Percentiles rank a stretch among this genome's conserved stretches.
These are phyloP conservation scores for Aspergillus udagawae DNA, from an alignment of 2,329 filamentous ascomycete genomes.

Conservation along the genomic window DNA sequence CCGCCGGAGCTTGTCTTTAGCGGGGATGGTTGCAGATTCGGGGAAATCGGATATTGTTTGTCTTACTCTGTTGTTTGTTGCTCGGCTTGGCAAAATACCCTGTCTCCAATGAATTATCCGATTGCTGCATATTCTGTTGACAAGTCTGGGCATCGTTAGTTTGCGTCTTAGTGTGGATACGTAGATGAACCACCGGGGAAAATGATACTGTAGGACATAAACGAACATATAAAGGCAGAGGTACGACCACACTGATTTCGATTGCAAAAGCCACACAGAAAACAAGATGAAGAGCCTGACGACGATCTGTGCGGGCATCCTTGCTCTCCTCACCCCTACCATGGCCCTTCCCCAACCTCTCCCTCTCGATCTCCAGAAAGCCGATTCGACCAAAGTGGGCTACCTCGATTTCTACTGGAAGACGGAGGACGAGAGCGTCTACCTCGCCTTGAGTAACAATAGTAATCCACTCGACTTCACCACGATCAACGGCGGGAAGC, in stretches of 20 bases:
- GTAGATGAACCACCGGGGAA: background rate
- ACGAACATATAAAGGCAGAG: background rate
- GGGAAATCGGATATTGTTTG: background rate
- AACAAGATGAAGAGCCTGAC: background rate
- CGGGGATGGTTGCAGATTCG: background rate
- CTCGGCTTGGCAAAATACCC: background rate
- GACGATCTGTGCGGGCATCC: background rate
- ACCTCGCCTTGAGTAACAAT: constrained; percentile 11
- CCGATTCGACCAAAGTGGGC: constrained; percentile 6
- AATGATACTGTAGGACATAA: background rate
- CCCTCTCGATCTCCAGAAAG: background rate
- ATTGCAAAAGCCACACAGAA: background rate
- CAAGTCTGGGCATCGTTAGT: background rate
- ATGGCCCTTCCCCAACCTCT: background rate
- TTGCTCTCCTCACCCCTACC: background rate
- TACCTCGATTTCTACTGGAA: constrained; percentile 14
- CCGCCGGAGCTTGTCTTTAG: background rate
- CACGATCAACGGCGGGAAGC: constrained; percentile 4
- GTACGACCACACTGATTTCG: background rate
- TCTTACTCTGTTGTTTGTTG: background rate
- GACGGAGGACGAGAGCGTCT: constrained; percentile 12
- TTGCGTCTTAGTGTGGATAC: background rate
- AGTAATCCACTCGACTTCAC: constrained; percentile 4
- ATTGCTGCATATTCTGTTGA: background rate
- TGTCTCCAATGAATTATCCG: background rate